phyloP scores from a whole-genome alignment of 148 eudicot genomes.

The Rhododendron williamsianum region DNA sequence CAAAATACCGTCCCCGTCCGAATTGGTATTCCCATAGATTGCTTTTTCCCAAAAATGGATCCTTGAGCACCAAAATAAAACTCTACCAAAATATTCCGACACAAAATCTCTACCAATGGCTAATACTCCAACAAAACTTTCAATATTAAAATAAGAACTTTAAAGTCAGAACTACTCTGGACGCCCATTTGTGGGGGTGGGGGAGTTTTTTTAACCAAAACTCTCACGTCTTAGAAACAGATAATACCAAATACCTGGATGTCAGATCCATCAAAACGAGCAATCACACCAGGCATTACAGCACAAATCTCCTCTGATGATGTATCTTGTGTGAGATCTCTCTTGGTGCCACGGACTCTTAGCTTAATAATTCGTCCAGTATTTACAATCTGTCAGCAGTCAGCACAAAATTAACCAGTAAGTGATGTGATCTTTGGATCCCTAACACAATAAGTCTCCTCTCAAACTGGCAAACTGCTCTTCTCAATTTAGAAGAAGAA shows the following conservation, averaged over 20 bases:
- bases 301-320: constrained; percentile 85
- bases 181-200: neutral
- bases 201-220: neutral
- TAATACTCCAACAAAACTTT: neutral
- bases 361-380: constrained; percentile 62
- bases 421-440: neutral
- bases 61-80: neutral
- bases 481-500: neutral
- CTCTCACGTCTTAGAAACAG: neutral
- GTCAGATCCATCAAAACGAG: constrained; percentile 88
- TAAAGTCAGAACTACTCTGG: neutral
- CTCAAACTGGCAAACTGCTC: neutral
- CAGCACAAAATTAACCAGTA: constrained; percentile 1
- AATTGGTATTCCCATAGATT: neutral
- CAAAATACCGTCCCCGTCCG: neutral
- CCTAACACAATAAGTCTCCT: neutral
- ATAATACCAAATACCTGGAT: constrained; percentile 55
- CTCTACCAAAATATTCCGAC: neutral
- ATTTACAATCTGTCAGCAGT: constrained; percentile 55
- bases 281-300: constrained; percentile 74
- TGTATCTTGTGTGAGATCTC: constrained; percentile 58
- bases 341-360: constrained; percentile 77
- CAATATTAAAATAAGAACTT: neutral
- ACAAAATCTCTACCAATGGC: neutral
- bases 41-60: neutral